Conservation (phyloP, 1,284 basidiomycete genomes). For the Fomitopsis betulina region DNA sequence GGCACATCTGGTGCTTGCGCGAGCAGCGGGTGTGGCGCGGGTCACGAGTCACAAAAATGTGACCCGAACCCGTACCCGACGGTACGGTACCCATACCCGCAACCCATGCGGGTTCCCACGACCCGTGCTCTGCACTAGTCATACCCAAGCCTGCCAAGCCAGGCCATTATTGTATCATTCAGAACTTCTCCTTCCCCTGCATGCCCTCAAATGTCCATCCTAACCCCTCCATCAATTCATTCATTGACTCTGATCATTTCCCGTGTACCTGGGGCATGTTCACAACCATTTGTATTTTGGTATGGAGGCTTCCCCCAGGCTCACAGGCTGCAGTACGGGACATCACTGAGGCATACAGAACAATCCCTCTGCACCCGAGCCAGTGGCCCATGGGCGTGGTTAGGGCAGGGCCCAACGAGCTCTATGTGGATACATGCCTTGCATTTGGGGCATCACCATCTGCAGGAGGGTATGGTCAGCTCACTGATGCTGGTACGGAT, state of each 20-base stretch:
- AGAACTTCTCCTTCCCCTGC: not conserved
- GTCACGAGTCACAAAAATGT: too few relatives aligned
- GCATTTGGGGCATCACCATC: not conserved
- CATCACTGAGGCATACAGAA: not conserved
- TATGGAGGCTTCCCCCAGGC: not conserved
- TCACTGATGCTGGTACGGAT: slow-evolving; percentile 27
- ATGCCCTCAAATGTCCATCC: not conserved
- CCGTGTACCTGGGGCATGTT: not conserved
- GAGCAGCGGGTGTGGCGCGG: too few relatives aligned
- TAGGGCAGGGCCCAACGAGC: not conserved
- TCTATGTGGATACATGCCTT: not conserved
- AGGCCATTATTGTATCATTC: not conserved
- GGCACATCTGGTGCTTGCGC: too few relatives aligned
- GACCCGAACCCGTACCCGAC: too few relatives aligned
- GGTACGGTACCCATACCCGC: too few relatives aligned
- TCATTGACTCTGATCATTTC: not conserved
- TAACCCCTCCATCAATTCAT: not conserved
- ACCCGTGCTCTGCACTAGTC: too few relatives aligned
- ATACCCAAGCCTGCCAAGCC: not conserved
- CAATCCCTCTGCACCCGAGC: not conserved
- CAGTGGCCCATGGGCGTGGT: not conserved
- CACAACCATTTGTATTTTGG: not conserved
- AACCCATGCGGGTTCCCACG: too few relatives aligned
- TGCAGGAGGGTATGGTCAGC: slow-evolving; percentile 24
- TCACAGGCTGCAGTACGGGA: not conserved